Base-by-base conservation (phyloP, 176 grass and related monocot genomes). In the Alopecurus myosuroides region DNA sequence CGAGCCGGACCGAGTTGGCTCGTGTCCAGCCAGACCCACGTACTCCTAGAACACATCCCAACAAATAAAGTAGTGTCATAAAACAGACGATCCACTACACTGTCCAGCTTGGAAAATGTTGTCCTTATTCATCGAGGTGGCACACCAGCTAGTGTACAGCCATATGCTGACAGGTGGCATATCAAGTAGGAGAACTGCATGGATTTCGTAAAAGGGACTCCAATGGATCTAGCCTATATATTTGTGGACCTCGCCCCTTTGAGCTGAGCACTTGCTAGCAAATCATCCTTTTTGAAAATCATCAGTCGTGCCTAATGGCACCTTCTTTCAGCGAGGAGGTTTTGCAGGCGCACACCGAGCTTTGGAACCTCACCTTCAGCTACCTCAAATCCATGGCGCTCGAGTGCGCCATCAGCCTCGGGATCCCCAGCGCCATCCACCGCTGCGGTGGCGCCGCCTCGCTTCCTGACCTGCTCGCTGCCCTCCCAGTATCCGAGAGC, bases 341-440 rank as follows among this genome's bases (percentile, higher is more conserved):
- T 41, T 6, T 82, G 22, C 55, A 80, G 40, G 79, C 84, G 11
- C 57, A 86, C 11, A 76, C 29, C 7, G 74, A 81, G 68, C 52
- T 92, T 1, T 84, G 63, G 40, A 73, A 28, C 56, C 23, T 60
- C 9, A 26, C 56, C 23, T 60, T 13, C 56, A 25, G 56, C 56
- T 60, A 60, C 56, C 56, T 60, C 56, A 60, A 60, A 13, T 60
- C 56, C 56, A 60, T 60, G 56, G 56, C 56, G 10, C 56, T 60
- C 0, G 56, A 60, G 10, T 60, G 56, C 56, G 56, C 56, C 23
- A 26, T 60, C 56, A 12, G 13, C 2, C 56, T 60, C 23, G 56
- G 56, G 10, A 60, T 60, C 11, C 56, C 56, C 56, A 60, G 4
- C 56, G 56, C 56, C 56, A 60, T 60, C 56, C 10, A 60, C 4